phyloP scores from a whole-genome alignment of 2,329 filamentous ascomycete species.

The Parastagonospora avenae region DNA sequence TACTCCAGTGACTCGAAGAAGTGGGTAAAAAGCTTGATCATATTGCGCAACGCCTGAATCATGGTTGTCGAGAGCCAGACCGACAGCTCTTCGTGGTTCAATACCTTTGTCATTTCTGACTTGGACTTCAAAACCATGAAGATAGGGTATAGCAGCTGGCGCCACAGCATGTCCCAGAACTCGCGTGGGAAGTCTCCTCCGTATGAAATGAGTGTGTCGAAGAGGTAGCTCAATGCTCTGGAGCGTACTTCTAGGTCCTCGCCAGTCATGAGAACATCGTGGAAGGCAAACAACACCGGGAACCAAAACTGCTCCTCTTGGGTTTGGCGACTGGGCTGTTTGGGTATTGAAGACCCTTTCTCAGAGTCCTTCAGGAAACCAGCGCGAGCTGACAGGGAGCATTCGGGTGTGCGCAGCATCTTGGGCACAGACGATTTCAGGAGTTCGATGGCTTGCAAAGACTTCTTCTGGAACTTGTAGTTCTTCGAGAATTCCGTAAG shows the following conservation, averaged over 20 bases:
- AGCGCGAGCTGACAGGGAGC: slow-evolving; percentile 76
- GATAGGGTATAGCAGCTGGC: slow-evolving; percentile 94
- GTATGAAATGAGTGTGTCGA: slow-evolving; percentile 88
- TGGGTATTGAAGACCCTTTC: slow-evolving; percentile 58
- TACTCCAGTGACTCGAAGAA: slow-evolving; percentile 96
- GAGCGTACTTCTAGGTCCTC: slow-evolving; percentile 96
- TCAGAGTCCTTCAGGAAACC: slow-evolving; percentile 57
- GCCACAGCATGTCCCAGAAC: slow-evolving; percentile 99
- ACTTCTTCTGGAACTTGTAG: slow-evolving; percentile 97
- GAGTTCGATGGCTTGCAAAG: slow-evolving; percentile 90
- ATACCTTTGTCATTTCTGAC: slow-evolving; percentile 92
- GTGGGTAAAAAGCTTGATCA: slow-evolving; percentile 98
- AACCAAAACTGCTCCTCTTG: slow-evolving; percentile 99
- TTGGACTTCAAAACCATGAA: slow-evolving; percentile 97
- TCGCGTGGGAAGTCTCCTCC: slow-evolving; percentile 89
- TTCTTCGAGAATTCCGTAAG: slow-evolving; percentile 99
- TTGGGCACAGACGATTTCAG: slow-evolving; percentile 91
- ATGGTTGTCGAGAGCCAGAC: slow-evolving; percentile 99
- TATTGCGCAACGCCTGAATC: slow-evolving; percentile 97
- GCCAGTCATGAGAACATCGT: slow-evolving; percentile 98
- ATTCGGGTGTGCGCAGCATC: slow-evolving; percentile 96
- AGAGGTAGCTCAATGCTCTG: slow-evolving; percentile 89
- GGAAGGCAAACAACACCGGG: slow-evolving; percentile 95
- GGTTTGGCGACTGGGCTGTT: slow-evolving; percentile 77
- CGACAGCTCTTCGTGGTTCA: slow-evolving; percentile 94